Base-by-base conservation (phyloP, 2,329 filamentous ascomycete genomes). In the Curvularia spicifera region DNA sequence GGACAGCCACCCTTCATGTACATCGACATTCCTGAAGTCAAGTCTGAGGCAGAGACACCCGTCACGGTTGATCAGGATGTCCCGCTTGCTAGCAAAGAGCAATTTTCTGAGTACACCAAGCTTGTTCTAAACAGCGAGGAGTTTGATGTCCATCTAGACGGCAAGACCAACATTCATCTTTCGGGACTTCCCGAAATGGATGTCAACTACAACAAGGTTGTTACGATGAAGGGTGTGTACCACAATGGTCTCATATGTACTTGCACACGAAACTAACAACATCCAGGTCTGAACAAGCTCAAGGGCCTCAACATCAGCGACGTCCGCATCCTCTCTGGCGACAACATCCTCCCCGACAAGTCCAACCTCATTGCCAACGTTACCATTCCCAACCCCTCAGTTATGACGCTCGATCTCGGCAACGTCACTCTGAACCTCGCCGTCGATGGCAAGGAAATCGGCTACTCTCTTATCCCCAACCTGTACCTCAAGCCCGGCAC, bases 331-430 rank as follows among this genome's bases (percentile, higher is more conserved):
- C 73, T 79, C 33, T 66, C 81, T 20, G 65, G 72, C 28, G 56
- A 80, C 53, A 61, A 70, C 44, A 58, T 66, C 45, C 65, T 75
- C 46, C 26, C 61, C 70, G 78, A 82, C 52, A 82, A 79, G 61
- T 81, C 83, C 70, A 91, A 90, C 78, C 88, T 91, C 76, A 77
- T 82, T 51, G 87, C 83, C 65, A 83, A 78, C 13, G 82, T 83
- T 56, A 78, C 79, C 56, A 87, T 91, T 50, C 87, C 86, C 64
- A 91, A 91, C 73, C 82, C 81, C 6, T 89, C 87, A 1, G 76
- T 85, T 51, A 81, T 89, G 70, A 85, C 82, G n/a, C 80, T 91
- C 51, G 83, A 88, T 33, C 83, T 91, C 80, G 89, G 89, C 66
- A 88, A 90, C 67, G 79, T 85, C 35, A 84, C 83, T 28, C 88